These are phyloP conservation scores for Prunella vulgaris DNA, from an alignment of 257 asterid species.

Conservation along the genomic window DNA sequence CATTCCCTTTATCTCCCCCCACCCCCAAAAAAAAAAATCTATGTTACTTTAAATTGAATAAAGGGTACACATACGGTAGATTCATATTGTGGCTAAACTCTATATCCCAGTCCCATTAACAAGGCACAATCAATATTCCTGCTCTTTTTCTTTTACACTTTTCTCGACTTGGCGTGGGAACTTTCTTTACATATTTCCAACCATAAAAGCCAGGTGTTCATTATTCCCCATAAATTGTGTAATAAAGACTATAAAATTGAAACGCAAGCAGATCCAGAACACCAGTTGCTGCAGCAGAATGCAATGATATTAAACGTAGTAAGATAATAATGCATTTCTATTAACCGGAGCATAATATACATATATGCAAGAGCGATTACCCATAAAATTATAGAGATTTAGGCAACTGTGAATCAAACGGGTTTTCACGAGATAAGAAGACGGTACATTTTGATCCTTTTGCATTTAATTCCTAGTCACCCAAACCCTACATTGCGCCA, in stretches of 20 bases:
- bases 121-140: not conserved
- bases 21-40: not conserved
- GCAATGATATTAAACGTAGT: not conserved
- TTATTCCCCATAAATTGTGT: slow-evolving; percentile 3
- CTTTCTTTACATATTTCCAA: not conserved
- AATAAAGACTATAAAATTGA: slow-evolving; percentile 1
- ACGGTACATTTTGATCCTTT: not conserved
- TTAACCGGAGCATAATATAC: slow-evolving; percentile 12
- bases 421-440: not conserved
- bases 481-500: slow-evolving; percentile 27
- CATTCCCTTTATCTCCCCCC: not conserved
- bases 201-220: slow-evolving; percentile 6
- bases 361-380: not conserved
- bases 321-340: not conserved
- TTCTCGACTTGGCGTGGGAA: not conserved
- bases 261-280: slow-evolving; percentile 22
- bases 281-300: slow-evolving; percentile 3
- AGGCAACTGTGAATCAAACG: slow-evolving; percentile 4
- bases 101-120: not conserved
- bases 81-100: not conserved
- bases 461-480: slow-evolving; percentile 8
- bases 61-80: not conserved
- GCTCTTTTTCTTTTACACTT: not conserved
- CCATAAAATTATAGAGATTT: slow-evolving; percentile 6
- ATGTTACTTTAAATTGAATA: not conserved